Percentiles rank a stretch among this genome's conserved stretches.
Evolutionary conservation across 768 basidiomycete genomes (phyloP).

Genomic region (Lentinula boryana): DNA sequence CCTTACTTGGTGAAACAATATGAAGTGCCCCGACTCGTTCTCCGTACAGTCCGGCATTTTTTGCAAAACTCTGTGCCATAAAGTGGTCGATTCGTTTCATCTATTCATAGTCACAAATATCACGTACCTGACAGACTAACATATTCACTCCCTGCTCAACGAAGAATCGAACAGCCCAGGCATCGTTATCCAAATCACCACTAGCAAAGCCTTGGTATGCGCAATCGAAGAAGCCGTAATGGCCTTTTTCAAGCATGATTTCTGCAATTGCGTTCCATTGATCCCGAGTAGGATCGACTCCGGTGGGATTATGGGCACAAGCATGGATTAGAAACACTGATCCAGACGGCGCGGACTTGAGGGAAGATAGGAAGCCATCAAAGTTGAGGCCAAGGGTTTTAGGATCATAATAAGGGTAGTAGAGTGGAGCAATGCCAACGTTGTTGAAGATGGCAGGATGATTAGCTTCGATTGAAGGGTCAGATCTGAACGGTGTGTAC

Average conservation of each 20-base stretch:
- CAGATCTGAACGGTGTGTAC: background rate
- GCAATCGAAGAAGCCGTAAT: constrained; percentile 91
- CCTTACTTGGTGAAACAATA: constrained; percentile 58
- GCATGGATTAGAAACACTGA: constrained; percentile 91
- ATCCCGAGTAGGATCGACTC: constrained; percentile 85
- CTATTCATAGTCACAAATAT: background rate
- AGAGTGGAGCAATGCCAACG: constrained; percentile 79
- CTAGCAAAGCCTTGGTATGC: constrained; percentile 98
- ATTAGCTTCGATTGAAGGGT: constrained; percentile 45
- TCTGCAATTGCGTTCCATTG: constrained; percentile 82
- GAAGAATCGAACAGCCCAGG: constrained; percentile 88
- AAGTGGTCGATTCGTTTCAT: background rate
- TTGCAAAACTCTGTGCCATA: constrained; percentile 79
- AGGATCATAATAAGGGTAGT: constrained; percentile 93
- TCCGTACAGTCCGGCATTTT: constrained; percentile 93
- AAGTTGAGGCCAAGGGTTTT: constrained; percentile 86
- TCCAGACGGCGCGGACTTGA: constrained; percentile 61
- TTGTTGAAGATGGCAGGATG: constrained; percentile 90
- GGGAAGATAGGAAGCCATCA: constrained; percentile 51
- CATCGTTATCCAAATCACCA: constrained; percentile 87
- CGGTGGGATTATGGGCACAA: constrained; percentile 96
- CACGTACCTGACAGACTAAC: constrained; percentile 80
- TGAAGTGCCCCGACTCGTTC: constrained; percentile 95
- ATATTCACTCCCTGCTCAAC: constrained; percentile 66
- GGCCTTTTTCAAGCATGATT: constrained; percentile 62